Percentiles rank a stretch among this genome's conserved stretches.
phyloP scores from a whole-genome alignment of 208 protist species.

The Acanthamoeba polyphaga region DNA sequence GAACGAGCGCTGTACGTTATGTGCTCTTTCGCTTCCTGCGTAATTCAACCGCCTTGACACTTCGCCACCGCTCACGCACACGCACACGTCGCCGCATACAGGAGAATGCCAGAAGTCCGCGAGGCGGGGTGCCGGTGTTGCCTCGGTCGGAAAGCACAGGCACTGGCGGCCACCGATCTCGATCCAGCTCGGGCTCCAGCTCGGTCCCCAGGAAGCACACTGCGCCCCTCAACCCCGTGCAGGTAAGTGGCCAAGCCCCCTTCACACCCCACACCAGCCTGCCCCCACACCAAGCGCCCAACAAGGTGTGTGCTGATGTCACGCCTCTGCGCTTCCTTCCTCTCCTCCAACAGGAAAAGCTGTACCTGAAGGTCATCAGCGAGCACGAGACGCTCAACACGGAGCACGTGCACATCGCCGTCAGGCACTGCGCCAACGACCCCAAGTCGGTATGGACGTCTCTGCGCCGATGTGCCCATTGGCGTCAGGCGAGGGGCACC shows the following conservation, averaged over 20 bases:
- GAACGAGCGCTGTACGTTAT: neutral
- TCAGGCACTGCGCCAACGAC: conserved; percentile 39
- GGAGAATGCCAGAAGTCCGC: neutral
- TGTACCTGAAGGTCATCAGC: conserved; percentile 55
- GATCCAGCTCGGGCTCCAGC: no score
- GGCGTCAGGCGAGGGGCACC: no score
- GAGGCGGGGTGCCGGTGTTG: neutral
- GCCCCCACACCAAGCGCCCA: no score
- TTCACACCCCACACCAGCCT: neutral
- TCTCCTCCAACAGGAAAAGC: neutral
- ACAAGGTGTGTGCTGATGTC: no score
- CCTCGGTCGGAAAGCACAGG: neutral
- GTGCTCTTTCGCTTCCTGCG: neutral
- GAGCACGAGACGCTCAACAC: conserved; percentile 53
- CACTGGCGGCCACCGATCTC: no score
- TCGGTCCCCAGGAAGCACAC: neutral
- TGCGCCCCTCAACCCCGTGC: neutral
- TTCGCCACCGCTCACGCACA: neutral
- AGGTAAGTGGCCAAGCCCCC: neutral
- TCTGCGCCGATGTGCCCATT: no score
- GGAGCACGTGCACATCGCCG: conserved; percentile 10
- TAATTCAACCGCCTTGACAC: neutral
- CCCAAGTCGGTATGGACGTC: conserved; percentile 23
- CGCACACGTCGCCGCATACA: no score
- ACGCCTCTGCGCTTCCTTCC: no score